Evolutionary conservation across 2,329 filamentous ascomycete species (phyloP), one percentile per base, ranked within the genome.

Genomic region (Alternaria rosae): DNA sequence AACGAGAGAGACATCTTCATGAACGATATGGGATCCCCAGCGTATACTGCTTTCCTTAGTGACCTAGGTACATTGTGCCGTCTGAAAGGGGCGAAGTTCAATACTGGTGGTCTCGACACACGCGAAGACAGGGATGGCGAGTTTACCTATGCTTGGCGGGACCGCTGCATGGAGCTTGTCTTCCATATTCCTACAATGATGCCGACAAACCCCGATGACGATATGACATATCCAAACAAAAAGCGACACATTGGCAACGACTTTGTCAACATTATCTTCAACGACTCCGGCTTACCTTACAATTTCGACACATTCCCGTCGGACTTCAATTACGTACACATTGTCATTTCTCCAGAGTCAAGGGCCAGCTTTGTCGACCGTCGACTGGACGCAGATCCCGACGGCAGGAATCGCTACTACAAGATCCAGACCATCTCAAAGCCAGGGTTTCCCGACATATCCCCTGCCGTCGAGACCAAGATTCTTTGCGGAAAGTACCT

Each of bases 111-210:
- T 4, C 83, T 99, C 25, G 94, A 98, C 77, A 88, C 89, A 28
- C 85, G 88, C 64, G 87, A 89, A 69, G 90, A 94, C 72, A 85
- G 85, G 2, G 95, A 99, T 78, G 95, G 95, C 30, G 88, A 94
- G 72, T 93, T 91, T 78, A 93, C 94, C 0, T 94, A 94, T 75
- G 94, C 92, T 73, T 99, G 95, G 94, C 91, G 94, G 63, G 95
- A 98, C 77, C 88, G 94, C 44, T 93, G 97, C 59, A 95, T 94
- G 6, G 95, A 98, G 77, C 92, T 99, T 45, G 91, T 98, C 28
- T 99, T 96, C 79, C 95, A 98, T 76, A 90, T 98, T 57, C 93
- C 92, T 6, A 99, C 94, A 5, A 93, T 98, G 85, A 99, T 99
- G 95, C 95, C 95, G 1, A 97, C 93, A 10, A 87, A 96, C 74